Percentiles rank a stretch among this genome's conserved stretches.
Evolutionary conservation across 257 asterid species (phyloP).

Genomic region (Nicotiana knightiana): DNA sequence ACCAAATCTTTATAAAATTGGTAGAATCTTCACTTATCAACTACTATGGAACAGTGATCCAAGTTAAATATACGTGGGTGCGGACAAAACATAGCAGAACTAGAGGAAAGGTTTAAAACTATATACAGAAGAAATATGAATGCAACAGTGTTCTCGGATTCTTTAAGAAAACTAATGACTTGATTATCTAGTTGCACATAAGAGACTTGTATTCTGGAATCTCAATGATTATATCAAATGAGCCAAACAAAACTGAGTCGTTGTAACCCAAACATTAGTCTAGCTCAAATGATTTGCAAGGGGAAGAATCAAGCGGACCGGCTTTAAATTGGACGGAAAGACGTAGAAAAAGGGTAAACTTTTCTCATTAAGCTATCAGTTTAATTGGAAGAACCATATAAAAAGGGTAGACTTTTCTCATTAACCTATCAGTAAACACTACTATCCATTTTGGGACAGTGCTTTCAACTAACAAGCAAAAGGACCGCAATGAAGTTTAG

Average conservation of each 20-base stretch:
- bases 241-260: background rate
- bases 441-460: background rate
- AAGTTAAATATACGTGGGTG: background rate
- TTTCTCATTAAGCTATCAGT: too few species aligned
- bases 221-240: too few species aligned
- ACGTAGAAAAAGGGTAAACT: too few species aligned
- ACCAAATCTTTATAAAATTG: background rate
- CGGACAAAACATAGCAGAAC: background rate
- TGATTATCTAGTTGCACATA: too few species aligned
- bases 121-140: background rate
- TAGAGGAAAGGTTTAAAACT: background rate
- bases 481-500: background rate
- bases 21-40: background rate
- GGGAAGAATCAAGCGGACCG: too few species aligned
- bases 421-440: background rate
- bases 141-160: background rate
- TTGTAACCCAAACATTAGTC: background rate
- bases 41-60: background rate
- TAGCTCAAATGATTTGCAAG: background rate
- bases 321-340: too few species aligned
- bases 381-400: background rate
- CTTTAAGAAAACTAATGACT: background rate
- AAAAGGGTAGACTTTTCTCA: background rate
- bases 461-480: slow-evolving; percentile 1
- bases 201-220: too few species aligned